Percentiles rank a stretch among this genome's conserved stretches.
Conservation (phyloP, 768 basidiomycete species). For the Hericium coralloides region DNA sequence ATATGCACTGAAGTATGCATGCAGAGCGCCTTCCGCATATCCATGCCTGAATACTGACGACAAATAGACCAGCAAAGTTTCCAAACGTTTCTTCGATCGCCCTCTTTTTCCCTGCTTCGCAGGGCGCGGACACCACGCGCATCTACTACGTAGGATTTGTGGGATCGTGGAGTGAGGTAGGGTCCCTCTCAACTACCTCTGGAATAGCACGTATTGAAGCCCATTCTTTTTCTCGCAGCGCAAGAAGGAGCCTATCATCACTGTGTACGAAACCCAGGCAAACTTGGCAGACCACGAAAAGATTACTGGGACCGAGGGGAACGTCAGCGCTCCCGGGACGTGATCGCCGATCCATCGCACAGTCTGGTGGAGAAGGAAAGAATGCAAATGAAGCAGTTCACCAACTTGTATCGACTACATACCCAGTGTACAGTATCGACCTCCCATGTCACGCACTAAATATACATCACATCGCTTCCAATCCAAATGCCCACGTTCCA, state of each 20-base stretch:
- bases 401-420: neutral
- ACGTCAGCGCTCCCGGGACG: constrained; percentile 38
- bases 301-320: constrained; percentile 69
- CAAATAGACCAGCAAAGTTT: constrained; percentile 72
- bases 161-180: constrained; percentile 75
- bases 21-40: neutral
- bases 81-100: constrained; percentile 75
- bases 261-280: constrained; percentile 83
- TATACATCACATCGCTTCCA: too few species aligned
- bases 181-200: constrained; percentile 3
- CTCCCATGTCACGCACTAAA: too few species aligned
- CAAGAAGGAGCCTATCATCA: constrained; percentile 68
- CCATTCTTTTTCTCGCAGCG: constrained; percentile 40
- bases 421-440: neutral
- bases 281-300: constrained; percentile 85
- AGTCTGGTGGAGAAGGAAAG: too few species aligned
- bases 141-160: constrained; percentile 84
- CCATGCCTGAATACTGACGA: neutral
- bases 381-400: neutral
- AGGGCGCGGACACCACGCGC: constrained; percentile 67
- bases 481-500: neutral
- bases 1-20: constrained; percentile 68
- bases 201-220: too few species aligned
- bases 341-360: constrained; percentile 2
- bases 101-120: constrained; percentile 71